A percentile compares a stretch with the other conserved stretches of the same genome.
Conservation (phyloP, 805 yeast species). For the Schwanniomyces vanrijiae region DNA sequence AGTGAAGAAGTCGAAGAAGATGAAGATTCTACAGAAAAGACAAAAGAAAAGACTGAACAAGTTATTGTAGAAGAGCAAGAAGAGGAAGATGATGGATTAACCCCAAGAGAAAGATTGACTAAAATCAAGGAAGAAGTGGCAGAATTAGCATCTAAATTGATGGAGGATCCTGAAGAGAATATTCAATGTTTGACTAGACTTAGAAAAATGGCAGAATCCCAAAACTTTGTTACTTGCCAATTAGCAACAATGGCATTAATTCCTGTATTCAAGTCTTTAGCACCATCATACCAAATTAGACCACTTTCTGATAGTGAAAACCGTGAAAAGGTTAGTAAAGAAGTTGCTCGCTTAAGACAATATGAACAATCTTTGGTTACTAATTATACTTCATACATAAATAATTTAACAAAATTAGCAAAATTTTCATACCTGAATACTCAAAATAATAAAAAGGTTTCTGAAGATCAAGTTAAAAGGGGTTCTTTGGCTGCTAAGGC, state of each 20-base stretch:
- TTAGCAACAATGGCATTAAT: slow-evolving; percentile 76
- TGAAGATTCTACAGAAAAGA: too few species aligned
- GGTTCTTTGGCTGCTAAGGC: slow-evolving; percentile 70
- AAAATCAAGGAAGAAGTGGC: slow-evolving; percentile 84
- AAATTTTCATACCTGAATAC: slow-evolving; percentile 39
- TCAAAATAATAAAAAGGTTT: slow-evolving; percentile 29
- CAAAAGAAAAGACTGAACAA: too few species aligned
- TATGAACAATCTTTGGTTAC: slow-evolving; percentile 78
- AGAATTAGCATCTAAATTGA: slow-evolving; percentile 68
- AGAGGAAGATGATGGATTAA: slow-evolving; percentile 44
- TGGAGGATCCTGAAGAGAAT: slow-evolving; percentile 90
- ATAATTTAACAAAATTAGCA: slow-evolving; percentile 47
- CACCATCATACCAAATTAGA: slow-evolving; percentile 86
- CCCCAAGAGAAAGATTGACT: slow-evolving; percentile 53
- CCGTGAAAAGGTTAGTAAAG: slow-evolving; percentile 79
- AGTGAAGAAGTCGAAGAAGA: slow-evolving; percentile 8
- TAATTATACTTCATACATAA: slow-evolving; percentile 68
- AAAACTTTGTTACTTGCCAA: slow-evolving; percentile 64
- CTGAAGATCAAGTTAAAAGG: slow-evolving; percentile 35
- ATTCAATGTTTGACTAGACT: slow-evolving; percentile 62
- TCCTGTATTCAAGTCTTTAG: slow-evolving; percentile 78
- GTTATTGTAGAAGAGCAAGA: slow-evolving; percentile 23
- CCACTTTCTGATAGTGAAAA: slow-evolving; percentile 79
- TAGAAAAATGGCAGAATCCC: slow-evolving; percentile 67
- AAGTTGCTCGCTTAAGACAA: slow-evolving; percentile 71